Base-by-base conservation (phyloP, 2,329 filamentous ascomycete genomes). In the Pyricularia grisea region DNA sequence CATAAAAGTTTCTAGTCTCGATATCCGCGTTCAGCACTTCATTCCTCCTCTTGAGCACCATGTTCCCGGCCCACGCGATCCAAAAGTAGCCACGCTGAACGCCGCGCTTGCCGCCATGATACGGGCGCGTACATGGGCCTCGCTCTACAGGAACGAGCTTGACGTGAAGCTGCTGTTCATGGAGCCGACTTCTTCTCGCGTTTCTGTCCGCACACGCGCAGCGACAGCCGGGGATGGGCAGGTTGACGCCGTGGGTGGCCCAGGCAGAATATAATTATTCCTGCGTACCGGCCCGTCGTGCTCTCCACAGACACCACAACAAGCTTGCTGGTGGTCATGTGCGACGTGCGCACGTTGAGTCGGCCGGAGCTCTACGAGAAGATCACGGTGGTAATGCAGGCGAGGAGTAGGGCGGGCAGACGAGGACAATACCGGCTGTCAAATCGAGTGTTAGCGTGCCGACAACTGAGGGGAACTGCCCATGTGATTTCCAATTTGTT, bases 301-400 rank as follows among this genome's bases (percentile, higher is more conserved):
- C n/a, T 55, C 9, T 27, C 23, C 23, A 28, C 25, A 5, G 58
- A n/a, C 0, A 82, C 75, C 1, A 80, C 81, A 28, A 80, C 69
- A 4, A 75, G 55, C 68, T 83, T 83, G 12, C 78, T 78, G 12
- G 76, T 69, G 0, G 80, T 82, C 33, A 81, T 79, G 70, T 84
- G 82, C 80, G 79, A 83, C 0, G 81, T 83, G 23, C 81, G 77
- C 70, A 84, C 82, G 68, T 84, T 81, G 72, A 79, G 78, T 3
- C 76, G 77, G 0, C 82, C 84, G 0, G 81, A 83, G 11, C 77
- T 81, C 76, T 73, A 77, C 4, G 61, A 67, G 31, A 70, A 0
- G 74, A 78, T 70, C 31, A 84, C 78, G 10, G 78, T 78, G 28
- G 78, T 76, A 17, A 77, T 76, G 2, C 78, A 79, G 0, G 81